Conservation (phyloP, 2,329 filamentous ascomycete species). For the Colletotrichum trifolii region DNA sequence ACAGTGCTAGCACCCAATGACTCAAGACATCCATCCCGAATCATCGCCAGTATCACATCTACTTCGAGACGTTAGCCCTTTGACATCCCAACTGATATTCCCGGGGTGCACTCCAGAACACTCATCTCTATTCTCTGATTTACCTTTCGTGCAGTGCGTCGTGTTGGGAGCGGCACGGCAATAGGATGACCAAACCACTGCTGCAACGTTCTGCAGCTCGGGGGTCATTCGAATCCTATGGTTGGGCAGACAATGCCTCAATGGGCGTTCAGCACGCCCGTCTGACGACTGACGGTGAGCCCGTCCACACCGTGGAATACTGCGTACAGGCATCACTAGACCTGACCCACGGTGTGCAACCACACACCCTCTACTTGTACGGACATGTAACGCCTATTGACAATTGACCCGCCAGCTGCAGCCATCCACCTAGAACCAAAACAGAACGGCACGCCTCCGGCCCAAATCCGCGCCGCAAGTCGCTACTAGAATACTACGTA, state of each 20-base stretch:
- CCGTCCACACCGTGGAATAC: slow-evolving; percentile 4
- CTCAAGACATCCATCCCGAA: too few species aligned
- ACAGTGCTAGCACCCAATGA: too few species aligned
- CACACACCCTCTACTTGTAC: slow-evolving; percentile 1
- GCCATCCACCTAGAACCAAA: slow-evolving; percentile 8
- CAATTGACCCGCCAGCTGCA: slow-evolving; percentile 21
- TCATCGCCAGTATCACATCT: too few species aligned
- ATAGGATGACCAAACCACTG: slow-evolving; percentile 8
- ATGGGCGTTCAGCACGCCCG: slow-evolving; percentile 19
- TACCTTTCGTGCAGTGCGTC: too few species aligned
- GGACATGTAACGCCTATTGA: slow-evolving; percentile 16
- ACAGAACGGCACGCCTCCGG: neutral
- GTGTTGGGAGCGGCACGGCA: neutral
- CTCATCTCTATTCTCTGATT: slow-evolving; percentile 10
- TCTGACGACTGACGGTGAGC: slow-evolving; percentile 31
- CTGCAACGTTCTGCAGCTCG: slow-evolving; percentile 6
- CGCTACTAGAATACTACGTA: neutral
- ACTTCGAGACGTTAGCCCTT: too few species aligned
- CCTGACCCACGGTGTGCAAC: slow-evolving; percentile 2
- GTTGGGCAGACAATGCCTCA: neutral
- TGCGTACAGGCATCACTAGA: neutral
- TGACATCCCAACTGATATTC: neutral
- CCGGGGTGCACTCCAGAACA: slow-evolving; percentile 25
- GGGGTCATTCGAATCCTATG: neutral
- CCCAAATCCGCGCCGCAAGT: slow-evolving; percentile 1